Evolutionary conservation across 768 basidiomycete species (phyloP), one percentile per base, ranked within the genome.

Genomic region (Auricularia sp.): DNA sequence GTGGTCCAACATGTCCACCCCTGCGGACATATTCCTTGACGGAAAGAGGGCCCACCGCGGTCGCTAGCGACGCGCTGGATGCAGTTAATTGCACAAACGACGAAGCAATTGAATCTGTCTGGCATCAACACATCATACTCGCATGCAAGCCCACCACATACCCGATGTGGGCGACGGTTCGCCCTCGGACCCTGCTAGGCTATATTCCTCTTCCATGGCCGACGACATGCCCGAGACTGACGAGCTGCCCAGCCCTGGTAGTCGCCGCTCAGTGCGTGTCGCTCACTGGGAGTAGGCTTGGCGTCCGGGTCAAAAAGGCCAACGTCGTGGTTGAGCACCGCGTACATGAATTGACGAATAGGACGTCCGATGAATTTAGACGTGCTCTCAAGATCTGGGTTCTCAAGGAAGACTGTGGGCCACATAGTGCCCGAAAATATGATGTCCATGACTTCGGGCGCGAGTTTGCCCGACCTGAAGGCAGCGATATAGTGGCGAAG

Each of bases 381-480:
- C 11, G 88, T 86, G 0, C 83, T 84, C 71, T 90, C 88, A 36
- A 81, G 62, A 72, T 93, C 90, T 0, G 91, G 91, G 68, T 85
- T 82, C 66, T 93, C 91, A 21, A 93, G 80, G 72, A 90, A 91
- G n/a, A 86, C 71, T 39, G 79, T 77, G 3, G 88, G 84, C 88
- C 89, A 92, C 65, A 78, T 85, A 1, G 88, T 85, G 18, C 81
- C 82, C 0, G 87, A 85, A 64, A 75, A 83, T 63, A 92, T 72
- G 3, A 81, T 71, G 68, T 92, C 87, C 71, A 87, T 72, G 35
- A 83, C 74, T 65, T 82, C 80, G 1, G 87, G 82, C 18, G 83
- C 77, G 21, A 92, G 73, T 1, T 73, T 71, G 3, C 89, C 90
- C 1, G 70, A 71, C 62, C 89, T 80, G 73, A 87, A 92, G 0